Evolutionary conservation across 1,284 basidiomycete genomes (phyloP).

Genomic region (Cutaneotrichosporon arboriforme): DNA sequence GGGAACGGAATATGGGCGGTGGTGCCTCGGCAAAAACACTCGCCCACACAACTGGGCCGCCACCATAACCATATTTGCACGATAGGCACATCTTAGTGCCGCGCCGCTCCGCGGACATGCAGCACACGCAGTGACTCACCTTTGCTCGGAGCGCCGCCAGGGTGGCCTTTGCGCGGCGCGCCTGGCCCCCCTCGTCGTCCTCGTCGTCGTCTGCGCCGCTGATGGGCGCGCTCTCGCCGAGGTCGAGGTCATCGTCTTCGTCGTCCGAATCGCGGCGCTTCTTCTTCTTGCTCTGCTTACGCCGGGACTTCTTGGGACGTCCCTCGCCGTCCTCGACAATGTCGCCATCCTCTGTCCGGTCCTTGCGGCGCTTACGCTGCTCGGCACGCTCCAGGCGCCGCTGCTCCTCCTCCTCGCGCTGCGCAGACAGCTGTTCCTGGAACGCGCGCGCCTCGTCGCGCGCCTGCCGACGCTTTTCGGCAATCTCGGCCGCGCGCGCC

Average conservation of each 20-base stretch:
- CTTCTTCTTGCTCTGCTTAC: slow-evolving; percentile 25
- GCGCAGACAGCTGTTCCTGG: slow-evolving; percentile 46
- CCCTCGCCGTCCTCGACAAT: slow-evolving; percentile 24
- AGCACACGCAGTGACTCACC: not conserved
- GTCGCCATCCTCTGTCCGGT: slow-evolving; percentile 32
- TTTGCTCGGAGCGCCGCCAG: slow-evolving; percentile 30
- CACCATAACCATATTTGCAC: too few relatives aligned
- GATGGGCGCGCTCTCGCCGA: slow-evolving; percentile 9
- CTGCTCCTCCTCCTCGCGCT: slow-evolving; percentile 46
- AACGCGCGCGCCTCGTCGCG: slow-evolving; percentile 66
- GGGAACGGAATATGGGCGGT: not conserved
- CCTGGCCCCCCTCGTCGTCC: slow-evolving; percentile 1
- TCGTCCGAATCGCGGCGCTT: slow-evolving; percentile 27
- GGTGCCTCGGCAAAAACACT: not conserved
- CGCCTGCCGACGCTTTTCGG: slow-evolving; percentile 65
- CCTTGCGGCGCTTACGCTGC: slow-evolving; percentile 40
- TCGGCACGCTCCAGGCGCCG: slow-evolving; percentile 35
- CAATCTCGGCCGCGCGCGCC: slow-evolving; percentile 62
- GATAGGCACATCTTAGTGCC: not conserved
- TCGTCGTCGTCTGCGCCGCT: slow-evolving; percentile 16
- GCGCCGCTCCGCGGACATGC: not conserved
- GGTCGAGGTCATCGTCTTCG: slow-evolving; percentile 28
- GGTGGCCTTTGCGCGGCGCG: slow-evolving; percentile 9
- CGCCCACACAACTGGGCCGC: not conserved
- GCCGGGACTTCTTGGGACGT: slow-evolving; percentile 15